Evolutionary conservation across 2,329 filamentous ascomycete genomes (phyloP).

Genomic region (Pyricularia sp.): DNA sequence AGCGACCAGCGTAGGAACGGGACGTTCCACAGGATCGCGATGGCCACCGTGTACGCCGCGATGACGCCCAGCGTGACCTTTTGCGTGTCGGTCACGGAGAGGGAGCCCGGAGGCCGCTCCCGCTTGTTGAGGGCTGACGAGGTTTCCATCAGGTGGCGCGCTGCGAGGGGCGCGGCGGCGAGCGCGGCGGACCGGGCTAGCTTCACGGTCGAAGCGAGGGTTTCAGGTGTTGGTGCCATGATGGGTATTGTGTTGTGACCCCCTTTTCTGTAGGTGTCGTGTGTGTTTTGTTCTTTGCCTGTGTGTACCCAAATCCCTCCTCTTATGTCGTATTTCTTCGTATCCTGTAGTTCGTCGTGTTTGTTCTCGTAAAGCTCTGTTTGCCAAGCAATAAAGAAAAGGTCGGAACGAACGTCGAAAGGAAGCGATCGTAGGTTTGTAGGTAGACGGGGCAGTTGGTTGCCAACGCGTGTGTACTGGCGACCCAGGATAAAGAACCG

Average conservation of each 20-base stretch:
- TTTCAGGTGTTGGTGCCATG: constrained; percentile 2
- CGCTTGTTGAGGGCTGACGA: background rate
- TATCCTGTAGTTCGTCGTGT: background rate
- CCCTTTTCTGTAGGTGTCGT: background rate
- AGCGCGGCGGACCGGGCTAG: constrained; percentile 3
- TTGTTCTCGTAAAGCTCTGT: background rate
- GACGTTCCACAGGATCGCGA: constrained; percentile 71
- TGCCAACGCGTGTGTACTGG: background rate
- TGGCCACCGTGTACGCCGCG: constrained; percentile 45
- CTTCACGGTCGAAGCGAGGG: background rate
- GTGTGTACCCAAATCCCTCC: background rate
- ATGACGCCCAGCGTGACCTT: constrained; percentile 63
- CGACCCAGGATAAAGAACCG: background rate
- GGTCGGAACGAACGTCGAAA: background rate
- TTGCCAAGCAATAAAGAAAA: background rate
- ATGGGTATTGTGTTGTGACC: background rate
- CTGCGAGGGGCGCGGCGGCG: constrained; percentile 21
- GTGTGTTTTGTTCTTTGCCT: background rate
- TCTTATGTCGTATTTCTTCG: background rate
- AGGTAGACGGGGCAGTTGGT: background rate
- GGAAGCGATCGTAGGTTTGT: background rate
- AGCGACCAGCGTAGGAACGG: constrained; percentile 66
- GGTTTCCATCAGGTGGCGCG: constrained; percentile 20
- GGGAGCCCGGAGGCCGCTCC: constrained; percentile 24
- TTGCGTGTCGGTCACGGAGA: constrained; percentile 58